Evolutionary conservation across 352 stramenopile genomes (phyloP), one percentile per base, ranked within the genome.

Genomic region (Phytophthora pseudosyringae): DNA sequence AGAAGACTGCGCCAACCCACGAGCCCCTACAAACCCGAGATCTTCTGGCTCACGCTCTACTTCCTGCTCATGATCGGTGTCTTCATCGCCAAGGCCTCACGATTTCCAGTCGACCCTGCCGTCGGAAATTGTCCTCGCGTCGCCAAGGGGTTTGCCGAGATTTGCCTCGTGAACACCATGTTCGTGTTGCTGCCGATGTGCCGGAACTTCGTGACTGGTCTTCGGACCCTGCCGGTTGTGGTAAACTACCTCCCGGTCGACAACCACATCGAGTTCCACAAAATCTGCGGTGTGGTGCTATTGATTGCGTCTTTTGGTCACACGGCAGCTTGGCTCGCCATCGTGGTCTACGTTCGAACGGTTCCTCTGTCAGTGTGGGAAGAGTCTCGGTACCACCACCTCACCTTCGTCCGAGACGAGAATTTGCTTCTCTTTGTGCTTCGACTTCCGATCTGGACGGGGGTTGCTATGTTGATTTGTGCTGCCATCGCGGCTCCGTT

Each of bases 171-270:
- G 13, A 88, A 92, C 64, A 89, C 82, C 16, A 74, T 83, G 44
- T 91, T 88, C 49, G 78, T 94, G 6, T 59, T 94, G 58, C 54
- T 94, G 15, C 81, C 86, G 2, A 89, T 94, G 76, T 93, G 86
- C 29, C 81, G 81, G 39, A 85, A 81, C 44, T 83, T 94, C 28
- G 65, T 94, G 29, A 83, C 80, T 41, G 69, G 68, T 6, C 53
- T 89, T 21, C 80, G 84, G 3, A 76, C 67, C 6, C 51, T 81
- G 0, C 59, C 66, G n/a, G 60, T 87, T 7, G 69, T 91, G 18
- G 71, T 80, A 9, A 73, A 78, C 12, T 60, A 84, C 26, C 57
- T 92, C 5, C 86, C 85, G 4, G 64, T 93, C 31, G 84, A 91
- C 56, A 60, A 84, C 32, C 65, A 89, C 57, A 84, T 90, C 29